Evolutionary conservation across 495 filamentous ascomycete genomes (phyloP).

Genomic region (Sordaria brevicollis): DNA sequence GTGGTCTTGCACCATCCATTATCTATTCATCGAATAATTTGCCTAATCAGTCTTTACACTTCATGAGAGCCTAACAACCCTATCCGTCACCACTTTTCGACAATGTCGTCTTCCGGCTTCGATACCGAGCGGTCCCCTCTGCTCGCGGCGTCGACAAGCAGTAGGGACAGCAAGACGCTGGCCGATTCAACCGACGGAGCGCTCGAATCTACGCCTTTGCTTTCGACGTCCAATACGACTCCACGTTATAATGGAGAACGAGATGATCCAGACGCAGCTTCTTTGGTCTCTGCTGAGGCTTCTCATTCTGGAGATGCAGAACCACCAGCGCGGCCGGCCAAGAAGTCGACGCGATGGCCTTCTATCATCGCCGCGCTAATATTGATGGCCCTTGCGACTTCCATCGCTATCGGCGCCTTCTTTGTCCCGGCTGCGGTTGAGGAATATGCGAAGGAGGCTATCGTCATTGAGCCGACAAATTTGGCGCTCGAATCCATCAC

Average conservation of each 20-base stretch:
- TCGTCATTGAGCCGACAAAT: constrained; percentile 67
- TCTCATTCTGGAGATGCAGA: constrained; percentile 11
- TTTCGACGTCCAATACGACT: constrained; percentile 28
- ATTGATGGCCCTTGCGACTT: constrained; percentile 28
- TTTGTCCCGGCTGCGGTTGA: constrained; percentile 69
- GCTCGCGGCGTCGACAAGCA: not conserved
- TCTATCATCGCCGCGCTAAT: constrained; percentile 36
- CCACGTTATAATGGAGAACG: constrained; percentile 38
- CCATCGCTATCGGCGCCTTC: constrained; percentile 54
- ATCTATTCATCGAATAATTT: not conserved
- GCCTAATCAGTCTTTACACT: not conserved
- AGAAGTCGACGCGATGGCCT: constrained; percentile 31
- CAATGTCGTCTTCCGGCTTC: not conserved
- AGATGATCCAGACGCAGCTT: constrained; percentile 19
- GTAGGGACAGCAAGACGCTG: not conserved
- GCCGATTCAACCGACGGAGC: constrained; percentile 10
- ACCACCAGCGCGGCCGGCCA: constrained; percentile 10
- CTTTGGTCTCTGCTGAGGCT: constrained; percentile 21
- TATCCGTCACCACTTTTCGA: not conserved
- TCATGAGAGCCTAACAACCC: not conserved
- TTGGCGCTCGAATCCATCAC: constrained; percentile 81
- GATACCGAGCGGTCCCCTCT: not conserved
- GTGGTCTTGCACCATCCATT: not conserved
- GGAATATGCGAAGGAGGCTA: constrained; percentile 74
- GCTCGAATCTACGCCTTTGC: constrained; percentile 45